Conservation (phyloP, 495 filamentous ascomycete genomes). For the Chaetomidium leptoderma region DNA sequence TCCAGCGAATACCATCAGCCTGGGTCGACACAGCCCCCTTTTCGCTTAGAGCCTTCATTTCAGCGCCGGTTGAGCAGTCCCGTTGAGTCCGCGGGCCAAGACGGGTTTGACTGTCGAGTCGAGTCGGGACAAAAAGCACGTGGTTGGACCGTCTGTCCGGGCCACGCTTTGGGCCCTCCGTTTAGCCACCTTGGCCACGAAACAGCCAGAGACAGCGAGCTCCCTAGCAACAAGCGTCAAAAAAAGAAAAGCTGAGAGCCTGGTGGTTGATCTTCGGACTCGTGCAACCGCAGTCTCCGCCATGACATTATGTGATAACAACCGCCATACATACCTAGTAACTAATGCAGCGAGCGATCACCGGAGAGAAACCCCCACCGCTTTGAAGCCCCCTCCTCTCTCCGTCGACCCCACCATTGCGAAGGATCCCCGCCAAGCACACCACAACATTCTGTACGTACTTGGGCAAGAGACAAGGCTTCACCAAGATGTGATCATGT, state of each 20-base stretch:
- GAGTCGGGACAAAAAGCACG: neutral
- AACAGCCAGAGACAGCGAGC: no score
- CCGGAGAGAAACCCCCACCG: neutral
- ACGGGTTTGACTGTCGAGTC: neutral
- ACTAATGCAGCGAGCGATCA: no score
- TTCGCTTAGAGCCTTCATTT: slow-evolving; percentile 8
- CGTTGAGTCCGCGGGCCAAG: neutral
- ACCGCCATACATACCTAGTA: no score
- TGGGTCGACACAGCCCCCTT: slow-evolving; percentile 17
- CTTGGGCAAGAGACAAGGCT: no score
- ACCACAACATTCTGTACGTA: no score
- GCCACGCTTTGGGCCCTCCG: no score
- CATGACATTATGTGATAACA: neutral
- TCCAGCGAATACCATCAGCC: slow-evolving; percentile 16
- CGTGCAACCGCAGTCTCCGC: neutral
- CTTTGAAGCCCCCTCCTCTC: neutral
- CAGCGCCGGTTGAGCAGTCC: neutral
- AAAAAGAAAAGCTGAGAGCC: no score
- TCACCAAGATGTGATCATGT: no score
- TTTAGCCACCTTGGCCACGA: no score
- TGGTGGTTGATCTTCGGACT: no score
- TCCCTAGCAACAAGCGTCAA: no score
- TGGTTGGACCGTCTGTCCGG: no score
- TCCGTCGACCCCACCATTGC: neutral
- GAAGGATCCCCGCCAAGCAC: neutral